Evolutionary conservation across 805 yeast species (phyloP).

Genomic region (Candida railenensis): DNA sequence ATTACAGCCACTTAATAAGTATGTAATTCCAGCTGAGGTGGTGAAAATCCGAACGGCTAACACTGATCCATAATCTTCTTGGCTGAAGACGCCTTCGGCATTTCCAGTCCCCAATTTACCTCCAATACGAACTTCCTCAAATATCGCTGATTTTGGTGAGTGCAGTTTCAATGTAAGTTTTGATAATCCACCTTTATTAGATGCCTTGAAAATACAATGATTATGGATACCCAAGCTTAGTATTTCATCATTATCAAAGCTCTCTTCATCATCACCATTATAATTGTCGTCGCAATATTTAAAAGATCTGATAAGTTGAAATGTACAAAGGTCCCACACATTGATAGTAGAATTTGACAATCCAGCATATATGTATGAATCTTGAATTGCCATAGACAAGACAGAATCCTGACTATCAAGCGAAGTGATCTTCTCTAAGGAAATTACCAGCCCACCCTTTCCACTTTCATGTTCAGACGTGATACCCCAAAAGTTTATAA

Average conservation of each 20-base stretch:
- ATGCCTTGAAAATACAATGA: constrained; percentile 63
- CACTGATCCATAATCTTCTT: constrained; percentile 41
- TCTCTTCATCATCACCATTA: constrained; percentile 1
- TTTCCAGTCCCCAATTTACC: constrained; percentile 4
- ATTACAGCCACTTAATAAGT: constrained; percentile 70
- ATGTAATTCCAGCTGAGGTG: constrained; percentile 35
- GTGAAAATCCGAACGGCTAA: constrained; percentile 54
- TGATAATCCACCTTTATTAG: constrained; percentile 44
- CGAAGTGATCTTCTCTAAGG: constrained; percentile 23
- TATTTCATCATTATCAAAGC: constrained; percentile 28
- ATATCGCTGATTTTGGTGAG: constrained; percentile 6
- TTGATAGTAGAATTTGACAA: constrained; percentile 70
- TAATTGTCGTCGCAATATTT: constrained; percentile 17
- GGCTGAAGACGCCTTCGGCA: background rate
- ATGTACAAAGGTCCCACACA: constrained; percentile 84
- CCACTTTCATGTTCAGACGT: constrained; percentile 4
- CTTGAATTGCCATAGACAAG: constrained; percentile 62
- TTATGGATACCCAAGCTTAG: constrained; percentile 57
- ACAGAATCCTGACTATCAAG: constrained; percentile 70
- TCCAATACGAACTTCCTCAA: constrained; percentile 5
- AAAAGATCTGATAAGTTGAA: constrained; percentile 58
- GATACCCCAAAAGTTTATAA: constrained; percentile 76
- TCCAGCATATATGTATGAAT: constrained; percentile 81
- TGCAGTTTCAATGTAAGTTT: constrained; percentile 21
- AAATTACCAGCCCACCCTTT: constrained; percentile 4